Conservation (phyloP, 225 moss, liverwort and hornwort species). For the Thuidium tamariscinum region DNA sequence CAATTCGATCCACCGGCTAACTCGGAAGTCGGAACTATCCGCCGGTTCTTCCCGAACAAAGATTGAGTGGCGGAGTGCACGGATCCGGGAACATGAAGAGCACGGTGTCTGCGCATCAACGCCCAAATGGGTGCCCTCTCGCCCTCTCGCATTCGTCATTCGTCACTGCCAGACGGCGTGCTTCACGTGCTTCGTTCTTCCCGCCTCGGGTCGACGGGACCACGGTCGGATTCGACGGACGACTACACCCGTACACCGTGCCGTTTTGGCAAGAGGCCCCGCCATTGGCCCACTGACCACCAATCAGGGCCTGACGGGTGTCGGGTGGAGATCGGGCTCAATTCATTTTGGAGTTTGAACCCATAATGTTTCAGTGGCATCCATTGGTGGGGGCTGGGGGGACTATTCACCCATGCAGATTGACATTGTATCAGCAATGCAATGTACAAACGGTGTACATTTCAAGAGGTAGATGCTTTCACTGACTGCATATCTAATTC, state of each 20-base stretch:
- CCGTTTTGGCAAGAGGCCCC: neutral
- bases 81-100: too few species aligned
- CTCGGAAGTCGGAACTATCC: too few species aligned
- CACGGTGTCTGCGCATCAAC: too few species aligned
- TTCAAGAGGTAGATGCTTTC: accelerated
- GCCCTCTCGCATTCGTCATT: neutral
- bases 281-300: neutral
- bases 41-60: too few species aligned
- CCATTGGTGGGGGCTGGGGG: too few species aligned
- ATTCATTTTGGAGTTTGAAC: neutral
- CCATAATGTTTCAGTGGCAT: too few species aligned
- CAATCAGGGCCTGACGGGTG: neutral
- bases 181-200: neutral
- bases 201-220: neutral
- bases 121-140: too few species aligned
- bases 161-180: neutral
- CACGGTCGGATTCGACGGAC: too few species aligned
- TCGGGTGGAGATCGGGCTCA: accelerated
- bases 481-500: neutral
- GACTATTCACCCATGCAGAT: too few species aligned
- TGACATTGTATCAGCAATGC: neutral
- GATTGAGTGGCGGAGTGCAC: neutral
- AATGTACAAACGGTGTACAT: neutral
- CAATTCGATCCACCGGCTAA: too few species aligned
- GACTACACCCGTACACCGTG: too few species aligned